Evolutionary conservation across 2,329 filamentous ascomycete genomes (phyloP).

Genomic region (Phaeosphaeriaceae sp.): DNA sequence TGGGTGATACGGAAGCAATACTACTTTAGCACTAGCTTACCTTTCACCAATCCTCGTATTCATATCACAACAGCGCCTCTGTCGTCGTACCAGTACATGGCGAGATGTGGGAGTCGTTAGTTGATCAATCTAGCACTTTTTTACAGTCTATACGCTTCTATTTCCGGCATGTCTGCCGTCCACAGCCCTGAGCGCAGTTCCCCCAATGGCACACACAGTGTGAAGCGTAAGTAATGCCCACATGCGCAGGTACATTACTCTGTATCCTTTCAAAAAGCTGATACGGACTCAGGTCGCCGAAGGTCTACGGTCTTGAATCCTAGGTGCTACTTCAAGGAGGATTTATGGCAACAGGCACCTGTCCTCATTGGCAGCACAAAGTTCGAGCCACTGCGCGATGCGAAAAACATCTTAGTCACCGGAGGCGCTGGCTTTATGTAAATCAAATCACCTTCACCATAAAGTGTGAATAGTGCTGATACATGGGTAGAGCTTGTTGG

Average conservation of each 20-base stretch:
- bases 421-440: conserved; percentile 88
- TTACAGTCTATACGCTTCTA: neutral
- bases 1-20: conserved; percentile 1
- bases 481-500: conserved; percentile 72
- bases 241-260: conserved; percentile 13
- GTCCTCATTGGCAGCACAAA: conserved; percentile 72
- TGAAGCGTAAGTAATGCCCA: conserved; percentile 34
- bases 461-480: conserved; percentile 16
- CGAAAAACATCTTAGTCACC: conserved; percentile 83
- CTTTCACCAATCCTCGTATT: neutral
- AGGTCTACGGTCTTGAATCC: conserved; percentile 51
- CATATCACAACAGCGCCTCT: conserved; percentile 3
- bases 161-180: conserved; percentile 33
- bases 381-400: conserved; percentile 71
- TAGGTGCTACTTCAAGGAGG: conserved; percentile 58
- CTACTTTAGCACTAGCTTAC: conserved; percentile 1
- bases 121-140: neutral
- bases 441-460: conserved; percentile 37
- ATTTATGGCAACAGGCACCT: conserved; percentile 75
- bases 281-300: conserved; percentile 30
- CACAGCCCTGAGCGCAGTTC: conserved; percentile 29
- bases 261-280: neutral
- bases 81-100: neutral
- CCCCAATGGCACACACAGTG: conserved; percentile 24
- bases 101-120: conserved; percentile 6